Evolutionary conservation across 441 rosid genomes (phyloP), one percentile per base, ranked within the genome.

Genomic region (Pelargonium cotyledonis): DNA sequence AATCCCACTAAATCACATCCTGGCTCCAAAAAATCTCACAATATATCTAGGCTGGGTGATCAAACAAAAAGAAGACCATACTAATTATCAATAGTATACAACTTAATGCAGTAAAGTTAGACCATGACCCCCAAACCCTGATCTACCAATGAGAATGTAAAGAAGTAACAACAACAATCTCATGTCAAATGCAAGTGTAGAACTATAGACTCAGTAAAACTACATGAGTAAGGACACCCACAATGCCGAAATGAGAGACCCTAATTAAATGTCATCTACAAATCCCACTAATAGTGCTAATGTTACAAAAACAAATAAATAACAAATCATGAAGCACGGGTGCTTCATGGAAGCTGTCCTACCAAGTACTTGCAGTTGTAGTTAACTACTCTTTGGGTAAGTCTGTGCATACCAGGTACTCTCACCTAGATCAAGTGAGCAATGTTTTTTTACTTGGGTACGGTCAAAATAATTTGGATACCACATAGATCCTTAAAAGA

Each of bases 1-100:
- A 49, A 53, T 62, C 44, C 44, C 29, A 26, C 57, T n/a, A 15
- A 49, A 23, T 31, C 40, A 68, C 66, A 65, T 66, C 26, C 38
- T 15, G 49, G 57, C 40, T 14, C 43, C 29, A 23, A 31, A 70
- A 35, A 63, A 15, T 8, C 65, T 69, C 51, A 65, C 8, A 21
- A 21, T 4, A 15, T 31, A 62, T 1, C 21, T 18, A 58, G 31
- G 63, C n/a, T 29, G 47, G 15, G 43, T 64, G 23, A 64, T 35
- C 46, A 41, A 21, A 64, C n/a, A n/a, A 10, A 26, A 65, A 8
- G 12, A 40, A 35, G 40, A 65, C 10, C 21, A 26, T 38, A 15
- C 12, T 15, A 9, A 35, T 6, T 38, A 41, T 65, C 49, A 65
- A 35, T 5, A 65, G 40, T 35, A 44, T 58, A 58, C 7, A 18